Base-by-base conservation (phyloP, 768 basidiomycete species). In the Trametes punicea region DNA sequence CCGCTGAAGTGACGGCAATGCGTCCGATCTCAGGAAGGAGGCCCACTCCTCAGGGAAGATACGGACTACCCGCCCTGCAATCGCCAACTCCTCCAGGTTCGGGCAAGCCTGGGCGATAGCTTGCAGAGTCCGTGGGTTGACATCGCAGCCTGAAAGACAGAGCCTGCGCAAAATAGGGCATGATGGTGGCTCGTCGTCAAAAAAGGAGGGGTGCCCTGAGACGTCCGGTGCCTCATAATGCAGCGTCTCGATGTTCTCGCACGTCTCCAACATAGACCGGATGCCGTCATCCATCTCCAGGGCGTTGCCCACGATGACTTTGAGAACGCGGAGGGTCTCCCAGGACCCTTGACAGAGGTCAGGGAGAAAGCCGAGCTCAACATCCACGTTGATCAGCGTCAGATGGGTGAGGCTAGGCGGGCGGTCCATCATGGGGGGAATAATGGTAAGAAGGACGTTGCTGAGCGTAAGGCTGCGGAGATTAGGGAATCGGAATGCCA, bases 401-500 rank as follows among this genome's bases (percentile, higher is more conserved):
- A 82, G 69, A 25, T 74, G 66, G 10, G 69, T 62, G 47, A 81
- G 67, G 31, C 67, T 61, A 23, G 77, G 61, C 2, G 69, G 63
- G 49, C 69, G 74, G 34, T 72, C 64, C 33, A 70, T 65, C n/a
- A 69, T 65, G 6, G 73, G 66, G 11, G 67, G 64, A 21, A 71
- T 63, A 42, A 82, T 70, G 46, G 76, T 74, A 41, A 82, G 73
- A 44, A 77, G 73, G 21, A 81, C 61, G 56, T 74, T 63, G 30
- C 73, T 73, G 27, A 83, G 67, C 31, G 70, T 71, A 52, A 84
- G 71, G 38, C 63, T 72, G 58, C 65, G 69, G 27, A 83, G 72
- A 52, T 65, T 72, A 8, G 74, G 67, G 59, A 83, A 81, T 41
- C 70, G 73, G 66, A 72, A 74, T 2, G 73, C 70, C n/a, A 81